Base-by-base conservation (phyloP, 805 yeast genomes). In the Suhomyces faveliae region DNA sequence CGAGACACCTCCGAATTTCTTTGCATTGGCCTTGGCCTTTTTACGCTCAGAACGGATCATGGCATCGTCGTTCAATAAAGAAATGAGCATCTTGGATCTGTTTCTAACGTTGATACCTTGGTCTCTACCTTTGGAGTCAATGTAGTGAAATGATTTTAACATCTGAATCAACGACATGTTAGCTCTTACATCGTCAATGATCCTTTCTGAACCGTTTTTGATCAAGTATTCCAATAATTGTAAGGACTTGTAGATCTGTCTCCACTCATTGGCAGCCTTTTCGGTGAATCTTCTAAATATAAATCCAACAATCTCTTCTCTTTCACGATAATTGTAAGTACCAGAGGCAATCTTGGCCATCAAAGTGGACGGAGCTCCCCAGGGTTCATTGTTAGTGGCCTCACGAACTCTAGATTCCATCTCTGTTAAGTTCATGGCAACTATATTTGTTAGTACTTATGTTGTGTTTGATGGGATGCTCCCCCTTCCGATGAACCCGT, bases 321-420 rank as follows among this genome's bases (percentile, higher is more conserved):
- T 69, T 59, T 87, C 94, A 53, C 89, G 72, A 60, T 83, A 82
- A 71, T 88, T 89, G 70, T 88, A 89, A 3, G 99, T 94, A 2
- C 96, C 97, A 30, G 90, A 87, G 3, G 98, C 94, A 56, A 94
- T 94, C 63, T 91, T 94, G 52, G 89, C 88, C 99, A 94, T 94
- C 62, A 88, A 72, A 2, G 96, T 80, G 1, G 92, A 79, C 3
- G 95, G 82, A 2, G 97, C 92, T 7, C 99, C 99, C 99, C 99
- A 94, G 1, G 99, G 99, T 68, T 94, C 99, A 65, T 94, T 94
- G 67, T 94, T 94, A 43, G 99, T 94, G 42, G 98, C 98, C 70
- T 92, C 99, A 52, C 97, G 81, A 12, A 91, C 98, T 66, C 88
- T 90, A 40, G 96, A 85, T 70, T 94, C 99, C 85, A 89, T 89